Base-by-base conservation (phyloP, 169 alveolate species). In the Eimeria necatrix region DNA sequence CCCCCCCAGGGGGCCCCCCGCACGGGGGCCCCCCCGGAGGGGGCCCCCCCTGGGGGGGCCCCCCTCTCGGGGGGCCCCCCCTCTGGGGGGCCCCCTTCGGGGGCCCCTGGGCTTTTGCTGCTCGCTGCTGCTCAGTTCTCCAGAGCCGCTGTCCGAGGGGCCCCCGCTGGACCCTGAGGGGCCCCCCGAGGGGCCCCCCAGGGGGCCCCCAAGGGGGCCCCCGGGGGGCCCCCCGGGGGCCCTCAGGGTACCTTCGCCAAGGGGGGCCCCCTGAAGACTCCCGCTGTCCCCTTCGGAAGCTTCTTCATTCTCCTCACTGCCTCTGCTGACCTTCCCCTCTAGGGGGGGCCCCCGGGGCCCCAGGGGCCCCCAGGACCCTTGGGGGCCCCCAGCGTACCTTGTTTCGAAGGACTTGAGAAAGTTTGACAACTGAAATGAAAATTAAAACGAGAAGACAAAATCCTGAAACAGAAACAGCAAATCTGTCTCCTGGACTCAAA, bases 401-500 rank as follows among this genome's bases (percentile, higher is more conserved):
- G 8, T 8, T 56, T n/a, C n/a, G n/a, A n/a, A n/a, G n/a, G n/a
- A n/a, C n/a, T n/a, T n/a, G n/a, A n/a, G n/a, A n/a, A n/a, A n/a
- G n/a, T n/a, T n/a, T n/a, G 78, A 20, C 4, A 6, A 4, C 78
- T 18, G n/a, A 14, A 59, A 59, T 59, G 26, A 68, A 22, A 6
- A 68, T n/a, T 8, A 68, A 18, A 18, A 68, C 41, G 12, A 32
- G 46, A 16, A 16, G 4, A 68, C 46, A 68, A 22, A 68, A 68
- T 1, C 12, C 22, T 18, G 78, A 68, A 32, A 68, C 78, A 10
- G 78, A 16, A 20, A 68, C 78, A 16, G 78, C 78, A 68, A 68
- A 68, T 2, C 78, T 16, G 78, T 68, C 78, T 18, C 46, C 78
- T 68, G 78, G 78, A n/a, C 78, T 32, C 78, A 68, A 68, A 8